phyloP scores from a whole-genome alignment of 768 basidiomycete species.

The Hericium coralloides region DNA sequence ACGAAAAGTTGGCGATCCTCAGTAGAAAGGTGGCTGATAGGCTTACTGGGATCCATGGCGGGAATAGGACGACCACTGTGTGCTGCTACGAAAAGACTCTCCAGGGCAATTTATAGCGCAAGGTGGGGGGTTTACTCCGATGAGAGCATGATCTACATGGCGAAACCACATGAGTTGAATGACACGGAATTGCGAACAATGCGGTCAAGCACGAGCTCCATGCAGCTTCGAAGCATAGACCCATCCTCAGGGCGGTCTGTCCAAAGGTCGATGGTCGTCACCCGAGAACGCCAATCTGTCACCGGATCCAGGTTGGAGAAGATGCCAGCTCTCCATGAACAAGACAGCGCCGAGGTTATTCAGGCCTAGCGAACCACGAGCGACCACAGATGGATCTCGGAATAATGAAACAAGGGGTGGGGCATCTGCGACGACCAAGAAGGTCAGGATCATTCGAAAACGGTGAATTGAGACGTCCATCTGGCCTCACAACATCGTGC shows the following conservation, averaged over 20 bases:
- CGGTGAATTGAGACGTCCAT: not conserved
- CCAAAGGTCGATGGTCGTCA: not conserved
- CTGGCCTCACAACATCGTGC: not conserved
- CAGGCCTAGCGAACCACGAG: not conserved
- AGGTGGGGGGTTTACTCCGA: not conserved
- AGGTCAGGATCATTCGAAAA: not conserved
- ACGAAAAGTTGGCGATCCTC: conserved; percentile 35
- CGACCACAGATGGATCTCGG: not conserved
- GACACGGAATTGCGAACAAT: no score
- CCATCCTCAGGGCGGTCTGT: not conserved
- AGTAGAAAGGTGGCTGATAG: conserved; percentile 23
- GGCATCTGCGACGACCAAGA: not conserved
- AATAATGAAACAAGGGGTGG: not conserved
- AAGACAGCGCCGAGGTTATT: not conserved
- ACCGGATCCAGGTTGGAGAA: not conserved
- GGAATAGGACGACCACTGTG: not conserved
- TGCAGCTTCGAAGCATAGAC: not conserved
- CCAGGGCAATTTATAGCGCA: not conserved
- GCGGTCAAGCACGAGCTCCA: not conserved
- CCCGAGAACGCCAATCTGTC: not conserved
- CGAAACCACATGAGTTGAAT: not conserved
- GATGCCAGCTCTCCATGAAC: not conserved
- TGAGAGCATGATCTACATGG: not conserved
- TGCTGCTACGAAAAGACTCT: not conserved
- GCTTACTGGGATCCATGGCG: conserved; percentile 9